Conservation (phyloP, 1,284 basidiomycete species). For the Bondarzewia mesenterica region DNA sequence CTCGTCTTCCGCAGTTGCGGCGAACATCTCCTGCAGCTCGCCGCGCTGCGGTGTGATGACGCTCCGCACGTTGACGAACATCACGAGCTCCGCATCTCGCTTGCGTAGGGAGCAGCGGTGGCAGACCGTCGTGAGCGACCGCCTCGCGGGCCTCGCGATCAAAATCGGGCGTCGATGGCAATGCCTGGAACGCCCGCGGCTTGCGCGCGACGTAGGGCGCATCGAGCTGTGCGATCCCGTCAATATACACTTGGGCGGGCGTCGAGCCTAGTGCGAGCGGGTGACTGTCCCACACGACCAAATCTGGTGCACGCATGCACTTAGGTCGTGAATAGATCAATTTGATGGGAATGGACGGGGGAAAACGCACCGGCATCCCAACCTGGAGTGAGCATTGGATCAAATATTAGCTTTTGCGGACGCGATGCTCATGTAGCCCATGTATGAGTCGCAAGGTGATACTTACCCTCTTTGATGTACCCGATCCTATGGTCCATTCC, state of each 20-base stretch:
- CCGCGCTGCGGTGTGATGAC: slow-evolving; percentile 24
- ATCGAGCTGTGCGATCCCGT: slow-evolving; percentile 54
- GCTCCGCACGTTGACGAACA: slow-evolving; percentile 53
- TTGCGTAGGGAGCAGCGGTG: slow-evolving; percentile 39
- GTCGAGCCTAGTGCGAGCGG: slow-evolving; percentile 69
- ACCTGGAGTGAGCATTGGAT: slow-evolving; percentile 18
- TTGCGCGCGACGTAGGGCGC: slow-evolving; percentile 36
- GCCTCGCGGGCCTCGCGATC: slow-evolving; percentile 48
- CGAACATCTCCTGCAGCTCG: slow-evolving; percentile 15
- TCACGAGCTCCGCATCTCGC: slow-evolving; percentile 26
- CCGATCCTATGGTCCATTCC: slow-evolving; percentile 83
- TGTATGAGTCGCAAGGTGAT: too few relatives aligned
- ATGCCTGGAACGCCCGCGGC: slow-evolving; percentile 36
- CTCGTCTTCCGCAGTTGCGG: slow-evolving; percentile 8
- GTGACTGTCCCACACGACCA: slow-evolving; percentile 89
- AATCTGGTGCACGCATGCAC: slow-evolving; percentile 32
- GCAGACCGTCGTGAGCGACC: slow-evolving; percentile 55
- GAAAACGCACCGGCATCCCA: slow-evolving; percentile 31
- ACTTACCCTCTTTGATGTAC: slow-evolving; percentile 36
- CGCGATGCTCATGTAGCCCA: too few relatives aligned
- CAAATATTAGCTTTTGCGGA: too few relatives aligned
- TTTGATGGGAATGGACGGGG: background rate
- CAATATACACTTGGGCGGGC: slow-evolving; percentile 65
- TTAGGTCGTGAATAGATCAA: background rate
- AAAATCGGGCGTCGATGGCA: slow-evolving; percentile 55